Evolutionary conservation across 1,284 basidiomycete genomes (phyloP).

Genomic region (Cryptococcus wingfieldii): DNA sequence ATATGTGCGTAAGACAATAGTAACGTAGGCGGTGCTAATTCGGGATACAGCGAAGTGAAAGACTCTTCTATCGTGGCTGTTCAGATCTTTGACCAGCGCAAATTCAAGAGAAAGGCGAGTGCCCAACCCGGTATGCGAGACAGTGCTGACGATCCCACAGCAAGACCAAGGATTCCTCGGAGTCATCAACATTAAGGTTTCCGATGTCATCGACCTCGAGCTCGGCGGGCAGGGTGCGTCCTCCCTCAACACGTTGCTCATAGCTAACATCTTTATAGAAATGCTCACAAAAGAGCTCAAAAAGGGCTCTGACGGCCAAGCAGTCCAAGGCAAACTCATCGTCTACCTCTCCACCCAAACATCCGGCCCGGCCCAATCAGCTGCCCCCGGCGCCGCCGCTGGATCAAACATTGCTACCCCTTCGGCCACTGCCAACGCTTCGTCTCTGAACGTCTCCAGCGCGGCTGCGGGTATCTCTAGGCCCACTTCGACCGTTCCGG

Average conservation of each 20-base stretch:
- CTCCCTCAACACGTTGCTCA: constrained; percentile 4
- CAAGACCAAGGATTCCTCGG: constrained; percentile 83
- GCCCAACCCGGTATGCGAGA: not conserved
- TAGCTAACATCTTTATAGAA: constrained; percentile 51
- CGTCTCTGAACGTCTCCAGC: constrained; percentile 34
- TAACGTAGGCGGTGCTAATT: constrained; percentile 1
- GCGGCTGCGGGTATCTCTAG: constrained; percentile 32
- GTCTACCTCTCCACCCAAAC: constrained; percentile 80
- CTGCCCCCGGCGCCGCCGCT: constrained; percentile 8
- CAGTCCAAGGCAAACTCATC: constrained; percentile 79
- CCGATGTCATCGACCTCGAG: constrained; percentile 83
- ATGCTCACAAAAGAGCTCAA: constrained; percentile 76
- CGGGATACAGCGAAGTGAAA: constrained; percentile 64
- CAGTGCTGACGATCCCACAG: not conserved
- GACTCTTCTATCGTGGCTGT: constrained; percentile 87
- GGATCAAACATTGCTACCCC: constrained; percentile 11
- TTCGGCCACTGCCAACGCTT: constrained; percentile 18
- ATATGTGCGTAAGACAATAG: constrained; percentile 57
- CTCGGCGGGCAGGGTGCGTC: constrained; percentile 78
- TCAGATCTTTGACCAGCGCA: constrained; percentile 95
- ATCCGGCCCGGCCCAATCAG: constrained; percentile 60
- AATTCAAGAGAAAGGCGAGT: constrained; percentile 75
- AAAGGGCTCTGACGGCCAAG: constrained; percentile 79
- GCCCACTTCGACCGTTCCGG: constrained; percentile 18
- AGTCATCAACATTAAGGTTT: constrained; percentile 85